Evolutionary conservation across 176 grass and related monocot genomes (phyloP), one percentile per base, ranked within the genome.

Genomic region (Puccinellia tenuiflora): DNA sequence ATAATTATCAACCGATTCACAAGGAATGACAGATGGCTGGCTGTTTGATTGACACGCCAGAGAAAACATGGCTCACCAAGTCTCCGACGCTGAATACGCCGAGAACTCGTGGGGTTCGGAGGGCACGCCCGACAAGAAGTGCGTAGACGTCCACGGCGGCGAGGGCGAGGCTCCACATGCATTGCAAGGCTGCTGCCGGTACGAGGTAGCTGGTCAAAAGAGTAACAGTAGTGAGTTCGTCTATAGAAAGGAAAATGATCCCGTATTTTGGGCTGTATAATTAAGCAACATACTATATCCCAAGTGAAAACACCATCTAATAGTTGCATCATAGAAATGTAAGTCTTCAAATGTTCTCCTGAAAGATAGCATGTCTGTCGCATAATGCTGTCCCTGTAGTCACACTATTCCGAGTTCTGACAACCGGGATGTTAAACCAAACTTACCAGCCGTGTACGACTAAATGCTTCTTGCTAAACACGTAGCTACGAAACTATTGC

Each of bases 21-120:
- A 77, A n/a, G 17, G 82, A 79, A 84, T 17, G 14, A 20, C 17
- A 73, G 6, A 73, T 39, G 13, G 39, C 25, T 39, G 13, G 39
- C 25, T 52, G 29, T 45, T 54, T 71, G 53, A 64, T 21, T 14
- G 9, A 53, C 47, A 42, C 45, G 56, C 2, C 37, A 66, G 10
- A 46, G 45, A 80, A 50, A 22, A 81, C 31, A 80, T 50, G 69
- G 56, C 83, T 91, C 85, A 97, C 95, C 90, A 84, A 88, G 28
- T 94, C 95, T 42, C 95, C 95, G 12, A 89, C 88, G 22, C 90
- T 88, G 82, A 94, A 92, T 62, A 97, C 65, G 91, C 64, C 91
- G 30, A 92, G 68, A 71, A 64, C 73, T 14, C 46, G 78, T 6
- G 84, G 6, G 77, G 88, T 91, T 50, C 81, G 86, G 68, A 94